Percentiles rank a stretch among this genome's conserved stretches.
Conservation (phyloP, 73 alveolate species). For the Paraurostyla sp. region DNA sequence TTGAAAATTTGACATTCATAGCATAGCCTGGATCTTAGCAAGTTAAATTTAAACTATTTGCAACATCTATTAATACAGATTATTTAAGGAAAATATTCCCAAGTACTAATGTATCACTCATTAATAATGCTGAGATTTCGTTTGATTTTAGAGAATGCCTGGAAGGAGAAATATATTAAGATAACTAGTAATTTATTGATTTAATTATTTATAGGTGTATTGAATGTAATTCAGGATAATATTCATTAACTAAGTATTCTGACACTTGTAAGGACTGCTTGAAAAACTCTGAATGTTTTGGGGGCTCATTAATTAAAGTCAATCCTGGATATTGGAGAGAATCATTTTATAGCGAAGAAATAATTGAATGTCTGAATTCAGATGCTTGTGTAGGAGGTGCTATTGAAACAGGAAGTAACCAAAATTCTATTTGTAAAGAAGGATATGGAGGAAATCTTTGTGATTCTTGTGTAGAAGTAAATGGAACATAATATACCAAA, state of each 20-base stretch:
- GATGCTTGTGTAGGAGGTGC: conserved; percentile 39
- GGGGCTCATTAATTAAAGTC: not conserved
- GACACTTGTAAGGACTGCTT: not conserved
- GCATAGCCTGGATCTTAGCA: not conserved
- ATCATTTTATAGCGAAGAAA: not conserved
- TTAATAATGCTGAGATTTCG: not conserved
- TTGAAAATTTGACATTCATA: no score
- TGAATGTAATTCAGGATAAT: not conserved
- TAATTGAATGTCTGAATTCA: not conserved
- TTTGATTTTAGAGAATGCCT: conserved; percentile 24
- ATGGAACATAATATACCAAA: not conserved
- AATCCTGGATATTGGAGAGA: conserved; percentile 63
- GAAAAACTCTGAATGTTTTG: conserved; percentile 33
- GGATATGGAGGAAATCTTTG: conserved; percentile 45
- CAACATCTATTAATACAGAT: not conserved
- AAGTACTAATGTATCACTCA: not conserved
- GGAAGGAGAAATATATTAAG: not conserved
- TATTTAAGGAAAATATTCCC: not conserved
- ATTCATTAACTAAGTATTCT: not conserved
- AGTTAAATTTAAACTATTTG: no score
- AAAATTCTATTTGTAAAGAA: not conserved
- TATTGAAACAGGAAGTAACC: no score
- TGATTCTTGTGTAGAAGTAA: not conserved
- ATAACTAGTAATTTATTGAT: not conserved
- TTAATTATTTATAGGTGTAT: not conserved